These are phyloP conservation scores for Podosphaera aphanis DNA, from an alignment of 2,329 filamentous ascomycete species.

Conservation along the genomic window DNA sequence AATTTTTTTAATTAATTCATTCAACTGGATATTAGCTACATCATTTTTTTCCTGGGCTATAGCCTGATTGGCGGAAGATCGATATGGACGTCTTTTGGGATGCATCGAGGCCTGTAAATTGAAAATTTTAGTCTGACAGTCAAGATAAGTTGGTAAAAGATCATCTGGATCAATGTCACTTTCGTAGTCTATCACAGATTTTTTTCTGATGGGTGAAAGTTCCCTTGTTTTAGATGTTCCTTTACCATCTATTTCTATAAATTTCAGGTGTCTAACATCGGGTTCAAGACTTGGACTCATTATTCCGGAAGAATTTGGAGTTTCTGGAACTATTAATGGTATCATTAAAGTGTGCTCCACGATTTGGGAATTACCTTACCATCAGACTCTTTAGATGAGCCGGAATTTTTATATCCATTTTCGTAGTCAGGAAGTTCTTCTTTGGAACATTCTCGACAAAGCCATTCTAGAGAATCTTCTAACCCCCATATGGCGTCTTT, in stretches of 20 bases:
- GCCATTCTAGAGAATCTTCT: conserved; percentile 72
- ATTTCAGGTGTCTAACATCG: conserved; percentile 11
- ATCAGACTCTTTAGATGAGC: conserved; percentile 11
- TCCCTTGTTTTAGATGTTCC: conserved; percentile 5
- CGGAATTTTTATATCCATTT: conserved; percentile 16
- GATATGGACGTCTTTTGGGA: conserved; percentile 18
- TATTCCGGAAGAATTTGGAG: conserved; percentile 14
- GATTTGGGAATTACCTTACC: conserved; percentile 9
- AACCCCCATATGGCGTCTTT: conserved; percentile 63
- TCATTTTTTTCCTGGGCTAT: neutral
- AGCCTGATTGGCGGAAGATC: conserved; percentile 2
- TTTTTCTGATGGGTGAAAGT: conserved; percentile 6
- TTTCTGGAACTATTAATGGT: conserved; percentile 14
- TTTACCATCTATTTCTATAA: conserved; percentile 2
- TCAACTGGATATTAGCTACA: conserved; percentile 21
- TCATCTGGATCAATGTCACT: conserved; percentile 55
- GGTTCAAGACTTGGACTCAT: conserved; percentile 13
- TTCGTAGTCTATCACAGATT: conserved; percentile 26
- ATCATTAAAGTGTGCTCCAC: neutral
- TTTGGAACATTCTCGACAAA: conserved; percentile 50
- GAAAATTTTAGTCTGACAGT: conserved; percentile 47
- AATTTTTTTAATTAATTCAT: conserved; percentile 50
- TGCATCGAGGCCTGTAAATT: conserved; percentile 27
- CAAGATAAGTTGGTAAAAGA: conserved; percentile 52
- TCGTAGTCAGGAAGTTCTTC: conserved; percentile 54